These are phyloP conservation scores for Barnettozyma sp. DNA, from an alignment of 805 yeast genomes.

Conservation along the genomic window DNA sequence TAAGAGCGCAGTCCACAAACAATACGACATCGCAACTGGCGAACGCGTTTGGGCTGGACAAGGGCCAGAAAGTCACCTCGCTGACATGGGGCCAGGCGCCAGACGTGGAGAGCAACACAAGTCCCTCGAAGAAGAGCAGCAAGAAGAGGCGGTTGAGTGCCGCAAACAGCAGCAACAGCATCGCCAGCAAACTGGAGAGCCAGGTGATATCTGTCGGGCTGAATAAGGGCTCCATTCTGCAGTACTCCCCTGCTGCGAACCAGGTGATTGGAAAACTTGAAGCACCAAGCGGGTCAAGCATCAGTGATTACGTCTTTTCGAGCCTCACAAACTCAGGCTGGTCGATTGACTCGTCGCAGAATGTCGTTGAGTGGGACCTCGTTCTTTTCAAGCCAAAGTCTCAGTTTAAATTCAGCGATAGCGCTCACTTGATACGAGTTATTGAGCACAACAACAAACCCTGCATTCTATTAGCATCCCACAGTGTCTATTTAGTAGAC, in stretches of 20 bases:
- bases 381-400: constrained; percentile 34
- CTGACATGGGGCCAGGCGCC: constrained; percentile 44
- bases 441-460: constrained; percentile 24
- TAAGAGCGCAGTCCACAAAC: constrained; percentile 54
- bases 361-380: constrained; percentile 57
- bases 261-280: constrained; percentile 47
- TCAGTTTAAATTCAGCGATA: constrained; percentile 34
- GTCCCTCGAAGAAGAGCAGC: constrained; percentile 6
- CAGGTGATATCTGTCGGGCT: constrained; percentile 54
- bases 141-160: constrained; percentile 22
- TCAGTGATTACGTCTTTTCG: constrained; percentile 44
- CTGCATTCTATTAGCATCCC: constrained; percentile 58
- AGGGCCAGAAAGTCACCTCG: constrained; percentile 41
- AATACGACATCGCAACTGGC: constrained; percentile 32
- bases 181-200: no score
- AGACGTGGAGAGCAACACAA: constrained; percentile 1
- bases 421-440: constrained; percentile 28
- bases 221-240: constrained; percentile 53
- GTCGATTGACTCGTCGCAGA: constrained; percentile 54
- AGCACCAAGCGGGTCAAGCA: constrained; percentile 39
- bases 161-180: constrained; percentile 7
- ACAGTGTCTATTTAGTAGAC: constrained; percentile 52
- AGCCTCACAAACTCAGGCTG: constrained; percentile 40
- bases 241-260: constrained; percentile 63
- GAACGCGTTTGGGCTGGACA: constrained; percentile 46